Conservation (phyloP, 2,329 filamentous ascomycete genomes). For the Dothistroma septosporum region DNA sequence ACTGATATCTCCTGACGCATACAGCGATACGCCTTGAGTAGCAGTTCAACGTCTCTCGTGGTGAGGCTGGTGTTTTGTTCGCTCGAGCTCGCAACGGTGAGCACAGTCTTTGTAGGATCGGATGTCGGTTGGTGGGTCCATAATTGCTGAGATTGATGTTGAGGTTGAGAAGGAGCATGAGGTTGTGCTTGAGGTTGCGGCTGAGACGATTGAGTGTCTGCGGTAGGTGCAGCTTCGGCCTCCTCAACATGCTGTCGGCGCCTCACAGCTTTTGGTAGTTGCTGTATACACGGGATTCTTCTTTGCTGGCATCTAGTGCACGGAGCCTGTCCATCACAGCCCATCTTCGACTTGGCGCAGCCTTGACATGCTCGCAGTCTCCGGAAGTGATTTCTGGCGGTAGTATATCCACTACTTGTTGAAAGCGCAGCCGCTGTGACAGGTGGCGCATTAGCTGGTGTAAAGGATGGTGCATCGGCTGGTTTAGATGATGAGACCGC, state of each 20-base stretch:
- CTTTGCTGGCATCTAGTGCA: neutral
- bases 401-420: neutral
- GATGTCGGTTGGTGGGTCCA: neutral
- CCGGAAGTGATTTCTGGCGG: neutral
- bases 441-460: neutral
- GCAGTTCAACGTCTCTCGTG: constrained; percentile 17
- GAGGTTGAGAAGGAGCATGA: neutral
- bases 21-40: constrained; percentile 14
- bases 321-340: neutral
- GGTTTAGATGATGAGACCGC: neutral
- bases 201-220: too few species aligned
- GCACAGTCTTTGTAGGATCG: neutral
- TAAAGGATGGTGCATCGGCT: neutral
- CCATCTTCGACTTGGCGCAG: constrained; percentile 2
- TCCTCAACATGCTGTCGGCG: neutral
- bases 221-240: neutral
- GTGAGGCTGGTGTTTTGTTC: constrained; percentile 7
- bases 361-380: neutral
- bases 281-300: neutral
- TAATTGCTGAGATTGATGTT: neutral
- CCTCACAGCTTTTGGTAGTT: neutral
- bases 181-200: neutral
- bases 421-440: neutral
- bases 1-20: constrained; percentile 23
- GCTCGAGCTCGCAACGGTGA: neutral